Conservation (phyloP, 2,329 filamentous ascomycete genomes). For the Fusarium pininemorale region DNA sequence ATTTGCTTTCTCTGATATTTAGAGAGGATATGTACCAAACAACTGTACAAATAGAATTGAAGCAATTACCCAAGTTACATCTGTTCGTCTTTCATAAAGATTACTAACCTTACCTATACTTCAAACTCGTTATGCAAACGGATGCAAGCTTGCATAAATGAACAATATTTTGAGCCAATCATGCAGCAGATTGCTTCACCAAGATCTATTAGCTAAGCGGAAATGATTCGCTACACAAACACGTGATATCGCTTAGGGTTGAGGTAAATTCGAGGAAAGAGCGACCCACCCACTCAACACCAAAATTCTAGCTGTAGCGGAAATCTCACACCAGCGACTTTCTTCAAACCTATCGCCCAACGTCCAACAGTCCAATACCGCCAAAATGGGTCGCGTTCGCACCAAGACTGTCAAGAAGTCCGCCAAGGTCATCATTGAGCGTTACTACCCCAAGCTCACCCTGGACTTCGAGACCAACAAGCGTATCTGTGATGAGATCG, state of each 20-base stretch:
- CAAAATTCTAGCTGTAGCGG: slow-evolving; percentile 41
- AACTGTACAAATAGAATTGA: slow-evolving; percentile 47
- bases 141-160: background rate
- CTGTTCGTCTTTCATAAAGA: background rate
- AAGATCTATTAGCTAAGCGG: background rate
- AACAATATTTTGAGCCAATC: background rate
- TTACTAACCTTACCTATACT: background rate
- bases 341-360: slow-evolving; percentile 47
- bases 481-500: slow-evolving; percentile 99
- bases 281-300: slow-evolving; percentile 21
- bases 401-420: slow-evolving; percentile 77
- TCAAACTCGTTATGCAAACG: background rate
- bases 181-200: background rate
- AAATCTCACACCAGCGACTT: slow-evolving; percentile 42
- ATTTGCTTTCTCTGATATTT: slow-evolving; percentile 27
- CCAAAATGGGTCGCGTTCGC: slow-evolving; percentile 75
- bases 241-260: background rate
- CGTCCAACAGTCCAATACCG: slow-evolving; percentile 57
- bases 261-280: background rate
- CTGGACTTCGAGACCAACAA: slow-evolving; percentile 99
- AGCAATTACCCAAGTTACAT: slow-evolving; percentile 19
- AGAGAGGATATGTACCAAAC: slow-evolving; percentile 43
- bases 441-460: slow-evolving; percentile 96
- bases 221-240: slow-evolving; percentile 12
- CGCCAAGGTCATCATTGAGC: slow-evolving; percentile 99